These are phyloP conservation scores for Lodderomyces pseudojiufengensis DNA, from an alignment of 1,139 yeast species.

Conservation along the genomic window DNA sequence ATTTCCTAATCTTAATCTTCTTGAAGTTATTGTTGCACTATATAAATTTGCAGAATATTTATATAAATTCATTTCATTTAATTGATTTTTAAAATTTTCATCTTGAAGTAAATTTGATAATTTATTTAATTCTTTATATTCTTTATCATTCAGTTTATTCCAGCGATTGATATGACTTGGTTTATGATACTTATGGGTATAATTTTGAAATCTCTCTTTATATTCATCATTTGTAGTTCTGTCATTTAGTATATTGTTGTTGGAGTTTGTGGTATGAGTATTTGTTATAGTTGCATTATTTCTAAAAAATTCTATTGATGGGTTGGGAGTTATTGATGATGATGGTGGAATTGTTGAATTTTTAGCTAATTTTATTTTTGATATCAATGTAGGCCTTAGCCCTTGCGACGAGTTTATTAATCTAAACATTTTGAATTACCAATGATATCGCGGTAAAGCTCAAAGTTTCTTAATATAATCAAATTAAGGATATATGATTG, in stretches of 20 bases:
- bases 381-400: constrained; percentile 38
- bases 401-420: constrained; percentile 38
- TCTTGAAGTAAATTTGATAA: constrained; percentile 27
- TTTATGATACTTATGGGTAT: constrained; percentile 3
- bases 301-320: constrained; percentile 9
- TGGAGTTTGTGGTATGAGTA: too few species aligned
- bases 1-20: constrained; percentile 11
- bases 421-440: constrained; percentile 30
- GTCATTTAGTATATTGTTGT: too few species aligned
- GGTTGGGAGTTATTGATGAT: constrained; percentile 4
- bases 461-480: too few species aligned
- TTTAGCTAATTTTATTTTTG: constrained; percentile 35
- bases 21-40: constrained; percentile 7
- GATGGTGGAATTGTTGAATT: constrained; percentile 13
- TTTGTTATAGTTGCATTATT: constrained; percentile 10
- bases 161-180: constrained; percentile 4
- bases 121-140: constrained; percentile 15
- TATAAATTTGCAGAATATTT: constrained; percentile 18
- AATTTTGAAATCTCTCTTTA: constrained; percentile 2
- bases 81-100: constrained; percentile 21
- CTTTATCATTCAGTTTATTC: neutral
- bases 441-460: too few species aligned
- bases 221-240: neutral
- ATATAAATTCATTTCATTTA: constrained; percentile 25
- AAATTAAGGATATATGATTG: too few species aligned